A percentile compares a stretch with the other conserved stretches of the same genome.
Evolutionary conservation across 2,329 filamentous ascomycete genomes (phyloP).

Genomic region (Arthrobotrys sinensis): DNA sequence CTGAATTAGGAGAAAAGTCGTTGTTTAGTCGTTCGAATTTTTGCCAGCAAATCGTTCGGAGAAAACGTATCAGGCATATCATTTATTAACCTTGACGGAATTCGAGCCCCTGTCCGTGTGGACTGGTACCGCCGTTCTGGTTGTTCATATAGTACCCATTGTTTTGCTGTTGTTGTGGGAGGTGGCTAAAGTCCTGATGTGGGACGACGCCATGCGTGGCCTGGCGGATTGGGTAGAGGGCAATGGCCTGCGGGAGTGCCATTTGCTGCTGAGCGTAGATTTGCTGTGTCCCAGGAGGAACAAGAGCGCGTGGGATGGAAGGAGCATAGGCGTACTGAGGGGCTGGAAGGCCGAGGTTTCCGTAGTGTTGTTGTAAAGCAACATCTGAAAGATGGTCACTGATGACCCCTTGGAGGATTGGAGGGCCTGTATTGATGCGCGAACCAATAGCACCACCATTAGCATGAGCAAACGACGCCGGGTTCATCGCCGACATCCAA

Average conservation of each 20-base stretch:
- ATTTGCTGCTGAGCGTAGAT: conserved; percentile 58
- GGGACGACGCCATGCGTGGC: conserved; percentile 54
- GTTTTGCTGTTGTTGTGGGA: conserved; percentile 60
- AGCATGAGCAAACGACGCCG: conserved; percentile 90
- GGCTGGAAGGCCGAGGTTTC: conserved; percentile 41
- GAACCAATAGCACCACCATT: conserved; percentile 66
- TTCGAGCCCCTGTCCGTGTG: conserved; percentile 53
- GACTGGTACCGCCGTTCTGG: conserved; percentile 55
- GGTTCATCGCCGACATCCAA: conserved; percentile 99
- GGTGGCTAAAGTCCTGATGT: conserved; percentile 59
- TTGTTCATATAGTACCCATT: conserved; percentile 58
- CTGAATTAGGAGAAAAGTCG: conserved; percentile 37
- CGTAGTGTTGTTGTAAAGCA: conserved; percentile 55
- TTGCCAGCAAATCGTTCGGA: conserved; percentile 2
- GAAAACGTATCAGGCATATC: background rate
- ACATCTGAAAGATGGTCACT: conserved; percentile 58
- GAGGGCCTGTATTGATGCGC: conserved; percentile 51
- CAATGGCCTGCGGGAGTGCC: conserved; percentile 51
- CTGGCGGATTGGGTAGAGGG: conserved; percentile 54
- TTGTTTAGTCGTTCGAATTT: conserved; percentile 25
- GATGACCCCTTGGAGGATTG: conserved; percentile 57
- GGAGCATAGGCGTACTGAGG: conserved; percentile 57
- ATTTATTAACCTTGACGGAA: conserved; percentile 46
- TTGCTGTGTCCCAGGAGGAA: conserved; percentile 59
- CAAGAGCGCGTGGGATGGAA: conserved; percentile 54